Evolutionary conservation across 192 early-diverging fungal genomes (phyloP), one percentile per base, ranked within the genome.

Genomic region (Ambispora gerdemannii): DNA sequence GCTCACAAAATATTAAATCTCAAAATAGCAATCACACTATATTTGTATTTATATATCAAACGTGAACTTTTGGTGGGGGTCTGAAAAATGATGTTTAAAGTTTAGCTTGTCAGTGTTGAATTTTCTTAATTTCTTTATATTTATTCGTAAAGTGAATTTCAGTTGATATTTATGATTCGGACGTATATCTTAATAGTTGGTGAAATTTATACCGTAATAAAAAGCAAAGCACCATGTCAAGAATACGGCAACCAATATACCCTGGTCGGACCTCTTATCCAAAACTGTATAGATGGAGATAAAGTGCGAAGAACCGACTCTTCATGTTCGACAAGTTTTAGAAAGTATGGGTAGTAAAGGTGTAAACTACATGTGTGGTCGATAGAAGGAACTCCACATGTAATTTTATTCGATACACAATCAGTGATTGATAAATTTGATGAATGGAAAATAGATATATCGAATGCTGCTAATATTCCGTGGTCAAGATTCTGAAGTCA

Each of bases 151-250:
- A 33, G 11, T 15, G 11, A 11, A 52, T 70, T 31, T 17, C 43
- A 15, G 2, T 28, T 10, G n/a, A 32, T 35, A 32, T 7, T 25
- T 28, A 20, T n/a, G n/a, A n/a, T 25, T 38, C 1, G 22, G 22
- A 1, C 56, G 15, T 49, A 30, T 19, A 25, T 56, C 68, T 32
- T 20, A 27, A 8, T 71, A 93, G 96, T 97, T 35, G 96, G 96
- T 75, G 94, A 93, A 47, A 97, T 98, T 80, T 95, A 98, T 84
- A 98, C 95, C 2, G 95, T 98, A 28, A 92, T 98, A 78, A 94
- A 93, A 80, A 92, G 94, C 38, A 98, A 98, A 77, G 94, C 91
- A 0, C 96, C 96, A 0, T 86, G 88, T 30, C 87, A 90, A 50
- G 96, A 98, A 73, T 98, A 93, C 82, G 95, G 93, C 67, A 88